Base-by-base conservation (phyloP, 768 basidiomycete genomes). In the Boletus patriciae region DNA sequence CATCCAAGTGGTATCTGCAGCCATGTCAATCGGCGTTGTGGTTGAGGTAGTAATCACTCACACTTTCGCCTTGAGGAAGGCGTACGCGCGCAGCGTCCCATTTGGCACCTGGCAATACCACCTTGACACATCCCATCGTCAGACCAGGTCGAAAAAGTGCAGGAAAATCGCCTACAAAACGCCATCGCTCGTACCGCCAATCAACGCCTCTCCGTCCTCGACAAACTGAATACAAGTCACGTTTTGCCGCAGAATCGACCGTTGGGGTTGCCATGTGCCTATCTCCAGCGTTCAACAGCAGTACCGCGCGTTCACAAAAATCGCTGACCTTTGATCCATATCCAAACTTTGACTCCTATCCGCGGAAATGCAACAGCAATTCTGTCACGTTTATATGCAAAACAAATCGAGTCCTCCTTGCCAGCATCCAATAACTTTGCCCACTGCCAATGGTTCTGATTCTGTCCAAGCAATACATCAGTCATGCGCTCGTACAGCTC, bases 101-200 rank as follows among this genome's bases (percentile, higher is more conserved):
- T 86, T 86, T 0, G 85, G 84, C 56, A 88, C 73, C 64, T 83
- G 82, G 61, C 83, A 86, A 66, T 84, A 79, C 87, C 87, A 88
- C 58, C 86, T 87, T 54, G 27, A 43, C 45, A 34, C 45, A 34
- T 37, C 21, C 15, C 37, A 16, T 46, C 36, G 25, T 73, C 5
- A 70, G 63, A 42, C 38, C 45, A 31, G 23, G 6, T 19, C 31
- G 1, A 46, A 29, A 31, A 46, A 36, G 11, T 29, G 10, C 29
- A 29, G 52, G 25, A 43, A 44, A 43, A 10, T 11, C 62, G 19
- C 84, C 54, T 69, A 88, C 87, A 89, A 62, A 19, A 84, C 83
- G 12, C 87, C 87, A 62, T 89, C 87, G 51, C 77, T 78, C 29
- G 88, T 88, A 2, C 86, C 88, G 1, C 88, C 87, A 23, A 89